These are phyloP conservation scores for Musa troglodytarum DNA, from an alignment of 176 grass and related monocot species.

Conservation along the genomic window DNA sequence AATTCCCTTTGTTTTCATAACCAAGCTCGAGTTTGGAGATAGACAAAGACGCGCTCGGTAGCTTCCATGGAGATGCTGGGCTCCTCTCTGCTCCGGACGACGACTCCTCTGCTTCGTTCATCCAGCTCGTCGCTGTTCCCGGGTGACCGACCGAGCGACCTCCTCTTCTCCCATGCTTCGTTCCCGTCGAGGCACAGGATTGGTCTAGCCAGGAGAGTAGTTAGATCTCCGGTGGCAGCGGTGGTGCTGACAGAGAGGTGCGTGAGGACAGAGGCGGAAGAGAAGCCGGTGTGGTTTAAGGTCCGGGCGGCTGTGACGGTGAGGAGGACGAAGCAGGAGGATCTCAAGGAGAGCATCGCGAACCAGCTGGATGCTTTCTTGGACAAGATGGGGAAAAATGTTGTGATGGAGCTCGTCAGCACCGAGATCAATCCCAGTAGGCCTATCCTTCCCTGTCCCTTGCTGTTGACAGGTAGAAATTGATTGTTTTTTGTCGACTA, in stretches of 20 bases:
- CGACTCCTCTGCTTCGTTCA: not conserved
- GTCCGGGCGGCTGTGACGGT: conserved; percentile 64
- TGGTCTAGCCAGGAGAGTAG: not conserved
- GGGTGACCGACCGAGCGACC: not conserved
- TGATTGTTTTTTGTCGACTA: not conserved
- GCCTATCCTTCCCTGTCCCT: not conserved
- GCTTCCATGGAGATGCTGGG: conserved; percentile 1
- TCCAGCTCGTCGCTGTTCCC: not conserved
- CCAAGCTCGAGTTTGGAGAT: not conserved
- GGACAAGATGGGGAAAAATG: conserved; percentile 47
- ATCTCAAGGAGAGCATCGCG: conserved; percentile 29
- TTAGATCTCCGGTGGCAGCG: conserved; percentile 13
- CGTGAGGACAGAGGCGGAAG: conserved; percentile 4
- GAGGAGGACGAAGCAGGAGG: conserved; percentile 54
- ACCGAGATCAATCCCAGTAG: conserved; percentile 68
- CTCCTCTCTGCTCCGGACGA: not conserved
- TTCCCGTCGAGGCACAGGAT: not conserved
- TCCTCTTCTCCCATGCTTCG: not conserved
- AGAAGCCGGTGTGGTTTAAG: conserved; percentile 43
- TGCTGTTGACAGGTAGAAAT: not conserved
- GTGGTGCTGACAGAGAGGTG: conserved; percentile 30
- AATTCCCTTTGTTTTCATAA: not conserved
- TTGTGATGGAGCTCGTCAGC: conserved; percentile 73
- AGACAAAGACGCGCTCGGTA: not conserved
- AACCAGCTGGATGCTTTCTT: conserved; percentile 62